Evolutionary conservation across 139 green algal species (phyloP).

Genomic region (Picochlorum sp.): DNA sequence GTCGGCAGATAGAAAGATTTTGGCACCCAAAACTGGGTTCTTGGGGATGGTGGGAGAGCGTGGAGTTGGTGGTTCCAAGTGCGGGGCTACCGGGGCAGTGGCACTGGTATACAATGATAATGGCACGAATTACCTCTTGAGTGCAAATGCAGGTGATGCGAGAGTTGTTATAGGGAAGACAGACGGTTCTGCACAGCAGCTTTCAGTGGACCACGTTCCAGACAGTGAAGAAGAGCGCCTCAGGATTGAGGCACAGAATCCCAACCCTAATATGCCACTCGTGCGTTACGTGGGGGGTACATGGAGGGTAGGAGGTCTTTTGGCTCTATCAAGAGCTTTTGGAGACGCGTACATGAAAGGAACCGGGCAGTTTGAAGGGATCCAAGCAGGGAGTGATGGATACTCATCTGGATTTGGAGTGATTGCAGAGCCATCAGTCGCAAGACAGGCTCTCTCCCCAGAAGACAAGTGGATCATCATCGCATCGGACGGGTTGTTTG

Average conservation of each 20-base stretch:
- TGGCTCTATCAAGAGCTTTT: conserved; percentile 90
- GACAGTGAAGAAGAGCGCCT: conserved; percentile 61
- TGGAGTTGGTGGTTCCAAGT: conserved; percentile 81
- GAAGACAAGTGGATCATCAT: conserved; percentile 68
- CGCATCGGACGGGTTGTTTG: conserved; percentile 74
- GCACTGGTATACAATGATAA: conserved; percentile 25
- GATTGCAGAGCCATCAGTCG: conserved; percentile 62
- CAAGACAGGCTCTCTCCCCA: conserved; percentile 37
- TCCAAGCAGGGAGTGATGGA: conserved; percentile 45
- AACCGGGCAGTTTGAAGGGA: conserved; percentile 79
- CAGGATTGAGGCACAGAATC: conserved; percentile 89
- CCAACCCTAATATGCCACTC: conserved; percentile 83
- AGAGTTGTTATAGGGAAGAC: conserved; percentile 60
- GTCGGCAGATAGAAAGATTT: conserved; percentile 25
- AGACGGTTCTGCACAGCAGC: conserved; percentile 46
- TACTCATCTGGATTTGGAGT: conserved; percentile 79
- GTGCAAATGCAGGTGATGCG: conserved; percentile 85
- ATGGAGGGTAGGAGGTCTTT: conserved; percentile 88
- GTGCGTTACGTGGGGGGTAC: conserved; percentile 69
- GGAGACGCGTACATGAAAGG: conserved; percentile 92
- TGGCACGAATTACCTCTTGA: no score
- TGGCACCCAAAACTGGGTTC: conserved; percentile 56
- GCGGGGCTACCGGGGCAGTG: conserved; percentile 62
- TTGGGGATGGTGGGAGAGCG: conserved; percentile 71
- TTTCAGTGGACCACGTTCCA: conserved; percentile 83